Percentiles rank a stretch among this genome's conserved stretches.
Conservation (phyloP, 2,329 filamentous ascomycete species). For the Epichloe festucae region DNA sequence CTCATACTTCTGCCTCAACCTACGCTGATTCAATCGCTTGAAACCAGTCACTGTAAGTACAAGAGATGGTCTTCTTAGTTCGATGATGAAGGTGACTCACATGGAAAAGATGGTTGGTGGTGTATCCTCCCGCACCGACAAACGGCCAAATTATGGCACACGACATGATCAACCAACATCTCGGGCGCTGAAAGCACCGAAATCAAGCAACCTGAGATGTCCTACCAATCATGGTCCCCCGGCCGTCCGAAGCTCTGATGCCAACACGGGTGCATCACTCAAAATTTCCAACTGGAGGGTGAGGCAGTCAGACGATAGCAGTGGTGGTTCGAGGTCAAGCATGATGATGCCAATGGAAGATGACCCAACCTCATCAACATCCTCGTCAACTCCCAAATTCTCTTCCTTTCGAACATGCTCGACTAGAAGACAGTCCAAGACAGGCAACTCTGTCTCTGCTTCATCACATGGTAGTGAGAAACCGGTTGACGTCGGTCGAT, state of each 20-base stretch:
- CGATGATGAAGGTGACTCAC: neutral
- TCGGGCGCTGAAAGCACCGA: neutral
- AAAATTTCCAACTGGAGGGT: slow-evolving; percentile 4
- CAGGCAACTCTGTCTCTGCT: neutral
- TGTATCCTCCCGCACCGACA: neutral
- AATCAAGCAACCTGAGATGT: neutral
- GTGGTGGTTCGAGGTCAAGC: neutral
- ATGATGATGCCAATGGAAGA: neutral
- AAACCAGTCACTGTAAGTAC: too few species aligned
- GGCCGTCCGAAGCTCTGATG: neutral
- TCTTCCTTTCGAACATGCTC: neutral
- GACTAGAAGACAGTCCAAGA: neutral
- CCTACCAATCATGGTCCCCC: neutral
- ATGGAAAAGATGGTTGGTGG: neutral
- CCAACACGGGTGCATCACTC: neutral
- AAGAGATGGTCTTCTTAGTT: too few species aligned
- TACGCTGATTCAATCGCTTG: too few species aligned
- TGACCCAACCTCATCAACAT: neutral
- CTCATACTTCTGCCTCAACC: too few species aligned
- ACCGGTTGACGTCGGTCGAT: neutral
- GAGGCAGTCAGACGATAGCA: slow-evolving; percentile 2
- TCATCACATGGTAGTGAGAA: neutral
- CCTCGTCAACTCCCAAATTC: neutral
- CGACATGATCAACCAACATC: neutral
- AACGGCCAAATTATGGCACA: neutral